A percentile compares a stretch with the other conserved stretches of the same genome.
Evolutionary conservation across 306 rosid genomes (phyloP).

Genomic region (Cucumis melo): DNA sequence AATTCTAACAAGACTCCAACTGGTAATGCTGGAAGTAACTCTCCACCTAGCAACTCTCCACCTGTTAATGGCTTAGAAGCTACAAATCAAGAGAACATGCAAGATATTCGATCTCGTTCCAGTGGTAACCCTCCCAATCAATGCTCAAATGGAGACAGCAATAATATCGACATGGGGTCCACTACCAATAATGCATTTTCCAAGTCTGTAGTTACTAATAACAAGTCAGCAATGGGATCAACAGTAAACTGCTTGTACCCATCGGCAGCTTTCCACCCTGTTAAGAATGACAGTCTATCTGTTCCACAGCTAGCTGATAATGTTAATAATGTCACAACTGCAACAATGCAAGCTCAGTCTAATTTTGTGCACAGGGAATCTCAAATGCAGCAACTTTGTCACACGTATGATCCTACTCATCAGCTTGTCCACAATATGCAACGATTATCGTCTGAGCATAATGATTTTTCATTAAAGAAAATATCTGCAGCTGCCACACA

Average conservation of each 20-base stretch:
- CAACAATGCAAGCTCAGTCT: conserved; percentile 30
- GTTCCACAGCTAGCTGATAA: conserved; percentile 20
- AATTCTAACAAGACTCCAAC: conserved; percentile 48
- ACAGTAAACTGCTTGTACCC: conserved; percentile 35
- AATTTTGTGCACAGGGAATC: conserved; percentile 25
- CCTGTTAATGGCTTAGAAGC: conserved; percentile 32
- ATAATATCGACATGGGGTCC: conserved; percentile 63
- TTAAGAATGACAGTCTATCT: conserved; percentile 20
- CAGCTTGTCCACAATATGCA: conserved; percentile 21
- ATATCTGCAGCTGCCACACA: conserved; percentile 38
- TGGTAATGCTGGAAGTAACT: conserved; percentile 52
- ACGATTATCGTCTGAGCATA: conserved; percentile 25
- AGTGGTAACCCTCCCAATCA: conserved; percentile 56
- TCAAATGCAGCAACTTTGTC: conserved; percentile 28
- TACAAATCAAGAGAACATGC: conserved; percentile 34
- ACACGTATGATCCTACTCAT: conserved; percentile 22
- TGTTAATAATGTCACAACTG: conserved; percentile 16
- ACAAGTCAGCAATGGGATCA: conserved; percentile 36
- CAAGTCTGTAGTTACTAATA: conserved; percentile 27
- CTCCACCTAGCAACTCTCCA: conserved; percentile 48
- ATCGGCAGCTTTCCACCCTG: conserved; percentile 42
- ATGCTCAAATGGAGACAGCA: conserved; percentile 53
- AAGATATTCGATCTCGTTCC: conserved; percentile 44
- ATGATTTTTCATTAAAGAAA: conserved; percentile 41
- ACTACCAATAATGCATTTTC: conserved; percentile 41